A percentile compares a stretch with the other conserved stretches of the same genome.
These are phyloP conservation scores for Blastobotrys arbuscula DNA, from an alignment of 1,139 yeast species.

Conservation along the genomic window DNA sequence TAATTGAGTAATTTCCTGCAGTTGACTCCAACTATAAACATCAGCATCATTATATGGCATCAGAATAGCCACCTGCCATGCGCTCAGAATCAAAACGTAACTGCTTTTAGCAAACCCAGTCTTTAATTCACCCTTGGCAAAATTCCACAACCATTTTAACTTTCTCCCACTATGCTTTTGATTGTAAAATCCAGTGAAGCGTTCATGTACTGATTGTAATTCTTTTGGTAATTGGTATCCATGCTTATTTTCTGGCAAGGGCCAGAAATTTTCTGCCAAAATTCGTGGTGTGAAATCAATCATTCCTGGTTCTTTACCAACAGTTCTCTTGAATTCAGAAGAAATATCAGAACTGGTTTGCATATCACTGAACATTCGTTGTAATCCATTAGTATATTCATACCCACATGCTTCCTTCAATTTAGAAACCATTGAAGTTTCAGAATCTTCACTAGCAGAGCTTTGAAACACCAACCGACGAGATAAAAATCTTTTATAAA, in stretches of 20 bases:
- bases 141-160: constrained; percentile 93
- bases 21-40: constrained; percentile 53
- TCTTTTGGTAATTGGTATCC: constrained; percentile 57
- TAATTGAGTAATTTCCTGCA: constrained; percentile 63
- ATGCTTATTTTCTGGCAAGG: constrained; percentile 49
- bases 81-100: constrained; percentile 79
- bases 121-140: constrained; percentile 86
- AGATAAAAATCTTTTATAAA: constrained; percentile 84
- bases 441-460: constrained; percentile 78
- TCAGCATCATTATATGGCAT: constrained; percentile 68
- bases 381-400: constrained; percentile 90
- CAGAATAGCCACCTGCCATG: constrained; percentile 81
- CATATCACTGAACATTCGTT: constrained; percentile 96
- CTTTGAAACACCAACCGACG: constrained; percentile 82
- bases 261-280: constrained; percentile 90
- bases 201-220: constrained; percentile 57
- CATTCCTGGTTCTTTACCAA: constrained; percentile 45
- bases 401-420: constrained; percentile 86
- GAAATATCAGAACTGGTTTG: constrained; percentile 79
- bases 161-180: constrained; percentile 81
- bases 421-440: constrained; percentile 78
- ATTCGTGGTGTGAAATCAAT: constrained; percentile 62
- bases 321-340: constrained; percentile 47
- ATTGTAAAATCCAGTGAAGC: constrained; percentile 63
- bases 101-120: constrained; percentile 54